Evolutionary conservation across 2,329 filamentous ascomycete genomes (phyloP), one percentile per base, ranked within the genome.

Genomic region (Salinomyces thailandicus): DNA sequence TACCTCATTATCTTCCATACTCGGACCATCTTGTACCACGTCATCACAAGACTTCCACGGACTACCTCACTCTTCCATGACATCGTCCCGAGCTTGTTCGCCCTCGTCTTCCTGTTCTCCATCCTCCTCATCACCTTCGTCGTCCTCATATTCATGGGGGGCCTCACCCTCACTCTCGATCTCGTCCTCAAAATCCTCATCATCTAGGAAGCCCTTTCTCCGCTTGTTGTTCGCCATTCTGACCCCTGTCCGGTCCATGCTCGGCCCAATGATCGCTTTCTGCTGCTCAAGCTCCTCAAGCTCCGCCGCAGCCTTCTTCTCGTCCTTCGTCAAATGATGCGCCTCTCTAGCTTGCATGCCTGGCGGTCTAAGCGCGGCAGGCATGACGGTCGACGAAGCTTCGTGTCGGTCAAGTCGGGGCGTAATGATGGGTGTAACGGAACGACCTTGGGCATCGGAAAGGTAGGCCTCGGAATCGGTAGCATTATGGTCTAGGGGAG

Each of bases 161-260:
- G 8, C 33, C 37, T 40, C 26, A 19, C 37, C 26, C 31, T 50
- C 38, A 38, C 39, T 45, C 17, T 26, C 34, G 4, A 40, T 24
- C 8, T 54, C 39, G 44, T 64, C 63, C 42, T 67, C 68, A 18
- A 68, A 62, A 28, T 66, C 63, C 42, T 73, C 70, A 24, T 67
- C 65, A 36, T 72, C 66, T 15, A 64, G 57, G 35, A 76, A 66
- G 0, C 66, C 67, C 38, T 53, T 49, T 38, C 67, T 62, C 18
- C 72, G 62, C 43, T 67, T 64, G 14, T 66, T 62, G 19, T 67
- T 77, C 3, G 67, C 72, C 5, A 77, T 54, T 15, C 62, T 66
- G 27, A 66, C 65, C 4, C 73, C 73, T 27, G 64, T 67, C 30
- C 63, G 60, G 37, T 73, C 72, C 47, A 77, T 60, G 0, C 66